Evolutionary conservation across 768 basidiomycete species (phyloP).

Genomic region (Leccinellum luteum): DNA sequence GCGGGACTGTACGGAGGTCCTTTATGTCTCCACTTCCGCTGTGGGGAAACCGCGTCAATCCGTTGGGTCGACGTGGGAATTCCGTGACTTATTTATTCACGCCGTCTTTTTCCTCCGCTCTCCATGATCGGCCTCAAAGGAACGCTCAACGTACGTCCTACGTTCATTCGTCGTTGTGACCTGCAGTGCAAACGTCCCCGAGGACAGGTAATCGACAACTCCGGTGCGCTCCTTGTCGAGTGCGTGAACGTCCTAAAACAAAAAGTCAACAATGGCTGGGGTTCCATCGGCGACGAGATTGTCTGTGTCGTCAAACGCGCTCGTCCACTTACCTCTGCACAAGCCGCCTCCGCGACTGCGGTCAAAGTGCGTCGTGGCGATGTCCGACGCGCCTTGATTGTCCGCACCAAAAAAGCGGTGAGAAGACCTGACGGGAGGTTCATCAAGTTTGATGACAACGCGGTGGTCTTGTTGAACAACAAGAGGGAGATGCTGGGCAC

Average conservation of each 20-base stretch:
- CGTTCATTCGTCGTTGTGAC: not conserved
- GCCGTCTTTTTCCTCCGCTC: not conserved
- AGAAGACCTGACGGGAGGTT: slow-evolving; percentile 84
- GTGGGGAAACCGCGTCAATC: not conserved
- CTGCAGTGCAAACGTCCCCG: not conserved
- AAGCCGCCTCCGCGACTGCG: slow-evolving; percentile 68
- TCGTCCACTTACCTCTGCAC: slow-evolving; percentile 69
- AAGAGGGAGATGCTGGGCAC: slow-evolving; percentile 96
- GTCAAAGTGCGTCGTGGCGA: slow-evolving; percentile 92
- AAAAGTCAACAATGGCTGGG: slow-evolving; percentile 95
- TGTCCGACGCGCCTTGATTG: slow-evolving; percentile 93
- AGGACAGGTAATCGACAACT: slow-evolving; percentile 92
- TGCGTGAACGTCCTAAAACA: slow-evolving; percentile 96
- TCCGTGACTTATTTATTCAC: slow-evolving; percentile 13
- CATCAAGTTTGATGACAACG: slow-evolving; percentile 95
- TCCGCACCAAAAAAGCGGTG: slow-evolving; percentile 86
- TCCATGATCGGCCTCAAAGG: slow-evolving; percentile 94
- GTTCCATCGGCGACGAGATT: slow-evolving; percentile 90
- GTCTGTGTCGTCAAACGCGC: slow-evolving; percentile 94
- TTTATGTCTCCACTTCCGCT: not conserved
- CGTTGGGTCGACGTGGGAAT: slow-evolving; percentile 23
- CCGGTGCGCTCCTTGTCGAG: slow-evolving; percentile 90
- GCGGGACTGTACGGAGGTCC: not conserved
- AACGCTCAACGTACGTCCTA: slow-evolving; percentile 70
- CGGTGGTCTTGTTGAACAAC: slow-evolving; percentile 89